Percentiles rank a stretch among this genome's conserved stretches.
These are phyloP conservation scores for Diaporthe caulivora DNA, from an alignment of 2,329 filamentous ascomycete genomes.

Conservation along the genomic window DNA sequence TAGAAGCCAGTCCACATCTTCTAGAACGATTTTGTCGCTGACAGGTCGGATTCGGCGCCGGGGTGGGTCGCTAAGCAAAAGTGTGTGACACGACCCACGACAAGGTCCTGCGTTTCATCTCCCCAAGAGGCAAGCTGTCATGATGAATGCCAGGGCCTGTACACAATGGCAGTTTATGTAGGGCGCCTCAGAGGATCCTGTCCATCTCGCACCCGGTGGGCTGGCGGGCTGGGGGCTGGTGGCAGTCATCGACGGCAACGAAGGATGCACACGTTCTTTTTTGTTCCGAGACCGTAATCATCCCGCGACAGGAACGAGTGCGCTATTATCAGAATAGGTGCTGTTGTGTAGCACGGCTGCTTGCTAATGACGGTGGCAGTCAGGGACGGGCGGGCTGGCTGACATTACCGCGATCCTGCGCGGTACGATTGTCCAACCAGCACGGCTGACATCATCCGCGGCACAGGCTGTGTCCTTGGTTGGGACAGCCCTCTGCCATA, in stretches of 20 bases:
- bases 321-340: slow-evolving; percentile 32
- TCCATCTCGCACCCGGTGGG: slow-evolving; percentile 19
- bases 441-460: slow-evolving; percentile 38
- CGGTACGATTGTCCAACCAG: slow-evolving; percentile 28
- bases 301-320: slow-evolving; percentile 14
- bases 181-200: background rate
- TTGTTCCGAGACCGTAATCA: slow-evolving; percentile 22
- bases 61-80: slow-evolving; percentile 34
- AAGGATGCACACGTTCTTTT: slow-evolving; percentile 18
- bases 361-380: slow-evolving; percentile 24
- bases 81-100: slow-evolving; percentile 34
- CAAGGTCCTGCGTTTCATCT: slow-evolving; percentile 36
- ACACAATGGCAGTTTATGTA: no score
- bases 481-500: slow-evolving; percentile 15
- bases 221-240: background rate
- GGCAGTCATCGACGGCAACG: slow-evolving; percentile 20
- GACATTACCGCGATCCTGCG: slow-evolving; percentile 32
- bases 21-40: slow-evolving; percentile 39
- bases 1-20: slow-evolving; percentile 36
- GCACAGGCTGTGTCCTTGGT: slow-evolving; percentile 28
- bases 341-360: slow-evolving; percentile 25
- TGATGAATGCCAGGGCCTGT: background rate
- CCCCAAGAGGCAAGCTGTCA: slow-evolving; percentile 32
- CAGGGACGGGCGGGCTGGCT: slow-evolving; percentile 37
- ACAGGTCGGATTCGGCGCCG: slow-evolving; percentile 18